phyloP scores from a whole-genome alignment of 768 basidiomycete species.

The Lactifluus hygrophoroides region DNA sequence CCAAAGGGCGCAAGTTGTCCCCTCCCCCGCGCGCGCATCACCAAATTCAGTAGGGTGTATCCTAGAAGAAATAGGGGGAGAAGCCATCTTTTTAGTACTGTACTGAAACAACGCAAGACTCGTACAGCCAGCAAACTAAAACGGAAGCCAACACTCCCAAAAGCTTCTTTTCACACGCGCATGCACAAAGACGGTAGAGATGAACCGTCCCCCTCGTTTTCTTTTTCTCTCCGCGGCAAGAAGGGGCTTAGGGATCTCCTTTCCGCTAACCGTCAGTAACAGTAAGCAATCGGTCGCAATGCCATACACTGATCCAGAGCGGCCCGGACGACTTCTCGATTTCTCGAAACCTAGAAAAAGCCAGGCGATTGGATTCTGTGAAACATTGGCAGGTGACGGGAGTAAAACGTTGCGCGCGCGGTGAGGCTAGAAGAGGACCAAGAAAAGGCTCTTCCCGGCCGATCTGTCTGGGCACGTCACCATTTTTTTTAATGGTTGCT shows the following conservation, averaged over 20 bases:
- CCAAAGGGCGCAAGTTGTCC: not conserved
- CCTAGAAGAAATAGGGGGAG: too few relatives aligned
- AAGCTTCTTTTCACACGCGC: not conserved
- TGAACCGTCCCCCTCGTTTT: not conserved
- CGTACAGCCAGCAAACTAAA: not conserved
- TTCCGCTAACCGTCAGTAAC: not conserved
- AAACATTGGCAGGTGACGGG: not conserved
- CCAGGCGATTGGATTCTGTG: not conserved
- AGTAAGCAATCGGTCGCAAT: too few relatives aligned
- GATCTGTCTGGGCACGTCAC: not conserved
- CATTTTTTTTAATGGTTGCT: too few relatives aligned
- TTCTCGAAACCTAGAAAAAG: not conserved
- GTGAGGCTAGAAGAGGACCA: not conserved
- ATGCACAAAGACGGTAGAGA: not conserved
- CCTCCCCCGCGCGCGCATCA: not conserved
- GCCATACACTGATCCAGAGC: not conserved
- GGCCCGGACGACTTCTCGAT: not conserved
- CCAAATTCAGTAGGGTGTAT: not conserved
- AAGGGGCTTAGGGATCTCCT: not conserved
- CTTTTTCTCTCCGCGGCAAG: not conserved
- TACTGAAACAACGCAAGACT: not conserved
- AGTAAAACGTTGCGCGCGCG: not conserved
- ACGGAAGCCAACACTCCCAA: not conserved
- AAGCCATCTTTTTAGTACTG: not conserved
- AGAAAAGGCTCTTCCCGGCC: not conserved